Base-by-base conservation (phyloP, 805 yeast genomes). In the Yarrowia sp. region DNA sequence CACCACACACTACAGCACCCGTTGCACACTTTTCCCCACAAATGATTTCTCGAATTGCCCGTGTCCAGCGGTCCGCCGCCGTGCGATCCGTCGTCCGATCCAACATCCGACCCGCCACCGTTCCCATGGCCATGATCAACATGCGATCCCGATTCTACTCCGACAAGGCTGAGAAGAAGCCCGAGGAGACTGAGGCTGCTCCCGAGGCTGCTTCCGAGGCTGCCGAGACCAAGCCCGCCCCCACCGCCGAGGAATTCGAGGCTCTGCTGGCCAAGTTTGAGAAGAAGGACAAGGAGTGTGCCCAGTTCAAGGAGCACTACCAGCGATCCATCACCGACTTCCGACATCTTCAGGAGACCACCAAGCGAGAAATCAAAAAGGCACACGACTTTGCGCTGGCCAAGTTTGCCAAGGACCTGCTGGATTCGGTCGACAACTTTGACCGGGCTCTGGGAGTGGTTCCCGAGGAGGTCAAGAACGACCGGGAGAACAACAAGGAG, bases 311-410 rank as follows among this genome's bases (percentile, higher is more conserved):
- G 76, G 96, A 91, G 76, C 85, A 87, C 71, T 87, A 89, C 73
- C 81, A 90, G 65, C 85, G 96, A 70, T 83, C 96, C 24, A 83
- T 91, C 65, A 97, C 97, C 26, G 98, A 92, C 76, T 92, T 91
- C 86, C 85, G 96, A 71, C 91, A 90, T 78, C 81, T 92, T 71
- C 98, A 92, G 80, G 93, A 89, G 74, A 86, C 92, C 61, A 90
- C 97, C 67, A 88, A 89, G 78, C 83, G 89, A 70, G 97, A 92
- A 75, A 80, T 89, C 65, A 88, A 89, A 77, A 89, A 89, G 79
- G 91, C 97, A 64, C 87, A 82, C 74, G 97, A 90, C 73, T 92
- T 87, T 78, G 97, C 97, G 0, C 81, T 92, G 69, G 96, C 92
- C 77, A 92, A 90, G 77, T 92, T 92, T 74, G 95, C 96, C 69